Base-by-base conservation (phyloP, 768 basidiomycete genomes). In the Pluteus cervinus region DNA sequence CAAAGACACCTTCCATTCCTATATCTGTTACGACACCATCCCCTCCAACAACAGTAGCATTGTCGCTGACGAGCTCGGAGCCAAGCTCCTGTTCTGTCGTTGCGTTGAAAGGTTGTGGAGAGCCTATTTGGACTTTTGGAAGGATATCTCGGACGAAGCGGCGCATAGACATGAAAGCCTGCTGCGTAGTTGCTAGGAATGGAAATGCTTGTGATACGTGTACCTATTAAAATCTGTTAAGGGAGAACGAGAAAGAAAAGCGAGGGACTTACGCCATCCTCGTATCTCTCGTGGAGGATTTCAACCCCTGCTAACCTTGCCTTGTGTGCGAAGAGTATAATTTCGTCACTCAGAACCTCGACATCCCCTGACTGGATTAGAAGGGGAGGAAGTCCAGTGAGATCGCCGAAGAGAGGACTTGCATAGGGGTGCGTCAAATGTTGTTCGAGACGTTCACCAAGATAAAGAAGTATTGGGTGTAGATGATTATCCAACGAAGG, bases 371-470 rank as follows among this genome's bases (percentile, higher is more conserved):
- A 81, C 55, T 94, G 91, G 28, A 97, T 83, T 8, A 98, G 71
- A 52, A 98, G 55, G 0, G 94, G 94, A 7, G 94, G 94, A 12
- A 99, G 64, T 6, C 84, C 86, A 7, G 68, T 63, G 43, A 93
- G 82, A 54, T 91, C 77, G 14, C 96, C 94, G 49, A 99, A 99
- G 11, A 99, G 65, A 1, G 90, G 94, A 42, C 88, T 92, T 7
- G 86, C 94, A 50, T 99, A 99, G 7, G 94, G 94, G 57, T 99
- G 92, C 1, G 92, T 97, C 31, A 97, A 66, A 55, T 89, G 93
- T 42, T 80, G 68, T 49, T 84, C 76, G 46, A 84, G 73, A 25
- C 75, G 65, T 45, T 80, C 83, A 11, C 93, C 94, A 9, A 98
- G 79, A 53, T 97, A 96, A 50, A 93, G 82, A n/a, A 79, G 76